Evolutionary conservation across 2,329 filamentous ascomycete genomes (phyloP), one percentile per base, ranked within the genome.

Genomic region (Monascus ruber): DNA sequence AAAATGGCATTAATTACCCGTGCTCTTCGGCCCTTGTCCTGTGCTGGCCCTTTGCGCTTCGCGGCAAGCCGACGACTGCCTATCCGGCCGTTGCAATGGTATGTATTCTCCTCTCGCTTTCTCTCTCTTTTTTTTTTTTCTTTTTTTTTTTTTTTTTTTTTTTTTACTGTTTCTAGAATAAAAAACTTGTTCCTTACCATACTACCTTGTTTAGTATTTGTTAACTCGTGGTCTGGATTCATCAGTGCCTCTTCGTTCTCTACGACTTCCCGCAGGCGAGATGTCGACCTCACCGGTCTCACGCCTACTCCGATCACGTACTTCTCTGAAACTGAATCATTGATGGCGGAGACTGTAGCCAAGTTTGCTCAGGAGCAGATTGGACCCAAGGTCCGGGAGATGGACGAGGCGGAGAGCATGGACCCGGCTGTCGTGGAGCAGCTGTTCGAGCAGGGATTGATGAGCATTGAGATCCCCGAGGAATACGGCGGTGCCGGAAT

Each of bases 331-430:
- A 81, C 84, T 42, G 91, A 98, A 68, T 57, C 76, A 9, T 77
- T 91, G 56, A 94, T 98, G 84, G 77, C 81, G 46, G 89, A 98
- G 41, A 76, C 83, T 1, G 89, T 98, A 4, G 79, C 79, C 52
- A 94, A 91, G 64, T 96, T 96, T 55, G 87, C 91, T 47, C 79
- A 77, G 57, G 87, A 95, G 40, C 76, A 87, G 26, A 83, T 98
- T 50, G 77, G 88, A 37, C 91, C 91, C 39, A 89, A 87, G 63
- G 88, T 85, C 7, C 84, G 91, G 42, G 88, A 94, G 11, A 98
- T 98, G 91, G 91, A 98, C 62, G 91, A 98, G 72, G 81, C 82
- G 26, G 91, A 98, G 72, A 66, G 74, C 42, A 96, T 98, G 91
- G 91, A 96, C 62, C 80, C 85, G 0, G 62, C 74, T 1, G 66